Evolutionary conservation across 2,329 filamentous ascomycete genomes (phyloP).

Genomic region (Cordyceps cicadae): DNA sequence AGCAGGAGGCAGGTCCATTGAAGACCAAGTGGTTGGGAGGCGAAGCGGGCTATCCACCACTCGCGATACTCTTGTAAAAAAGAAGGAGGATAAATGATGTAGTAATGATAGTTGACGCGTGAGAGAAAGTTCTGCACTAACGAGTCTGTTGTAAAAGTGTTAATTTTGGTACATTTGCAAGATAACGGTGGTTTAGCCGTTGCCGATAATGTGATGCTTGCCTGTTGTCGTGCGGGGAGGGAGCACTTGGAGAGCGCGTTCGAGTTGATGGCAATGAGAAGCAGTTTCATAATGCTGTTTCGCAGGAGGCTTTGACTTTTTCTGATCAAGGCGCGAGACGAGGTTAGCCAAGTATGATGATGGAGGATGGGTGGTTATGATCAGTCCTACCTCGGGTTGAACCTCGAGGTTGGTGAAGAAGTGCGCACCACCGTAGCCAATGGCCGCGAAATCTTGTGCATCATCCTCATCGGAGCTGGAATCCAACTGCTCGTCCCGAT

Average conservation of each 20-base stretch:
- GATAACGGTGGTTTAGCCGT: not conserved
- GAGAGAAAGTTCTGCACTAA: constrained; percentile 31
- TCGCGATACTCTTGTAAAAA: constrained; percentile 28
- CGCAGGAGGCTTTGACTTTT: constrained; percentile 14
- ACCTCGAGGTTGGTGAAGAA: constrained; percentile 22
- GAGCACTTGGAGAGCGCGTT: constrained; percentile 24
- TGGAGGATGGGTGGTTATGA: not conserved
- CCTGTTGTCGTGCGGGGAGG: constrained; percentile 28
- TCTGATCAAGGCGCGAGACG: constrained; percentile 9
- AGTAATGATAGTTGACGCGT: constrained; percentile 31
- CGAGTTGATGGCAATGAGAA: constrained; percentile 22
- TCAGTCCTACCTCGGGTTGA: constrained; percentile 19
- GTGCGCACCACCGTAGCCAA: constrained; percentile 29
- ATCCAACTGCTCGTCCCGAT: constrained; percentile 13
- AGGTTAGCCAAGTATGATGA: not conserved
- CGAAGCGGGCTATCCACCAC: constrained; percentile 27
- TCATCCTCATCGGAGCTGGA: constrained; percentile 18
- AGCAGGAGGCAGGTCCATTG: constrained; percentile 32
- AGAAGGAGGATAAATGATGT: constrained; percentile 28
- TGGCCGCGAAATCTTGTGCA: constrained; percentile 23
- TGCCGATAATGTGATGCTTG: constrained; percentile 15
- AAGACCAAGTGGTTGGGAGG: constrained; percentile 23
- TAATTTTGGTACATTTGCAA: not conserved
- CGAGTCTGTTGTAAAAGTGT: constrained; percentile 19
- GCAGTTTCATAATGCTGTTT: constrained; percentile 16